Base-by-base conservation (phyloP, 1,284 basidiomycete species). In the Ustilago xerochloae region DNA sequence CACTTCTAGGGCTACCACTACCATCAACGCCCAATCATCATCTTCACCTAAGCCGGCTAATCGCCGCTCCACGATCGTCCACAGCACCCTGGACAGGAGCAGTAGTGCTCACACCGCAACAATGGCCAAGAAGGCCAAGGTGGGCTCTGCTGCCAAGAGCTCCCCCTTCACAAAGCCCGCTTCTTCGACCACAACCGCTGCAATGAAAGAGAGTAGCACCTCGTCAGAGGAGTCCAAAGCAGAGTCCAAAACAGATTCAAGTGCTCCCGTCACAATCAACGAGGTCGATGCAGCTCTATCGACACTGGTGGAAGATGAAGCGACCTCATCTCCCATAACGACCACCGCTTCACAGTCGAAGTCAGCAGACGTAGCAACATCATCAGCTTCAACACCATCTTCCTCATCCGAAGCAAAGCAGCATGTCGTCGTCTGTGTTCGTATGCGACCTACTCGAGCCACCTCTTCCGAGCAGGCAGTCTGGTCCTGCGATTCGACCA, bases 351-450 rank as follows among this genome's bases (percentile, higher is more conserved):
- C 50, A 22, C 49, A 56, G 9, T 30, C 36, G 24, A 64, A 54
- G 18, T 12, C 62, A 26, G 49, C 36, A 45, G 58, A 64, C n/a
- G n/a, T 30, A 12, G 28, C 45, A n/a, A n/a, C n/a, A n/a, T n/a
- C n/a, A 18, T 33, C 30, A 13, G 15, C 22, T 24, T 24, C 36
- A 13, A 38, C 36, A 28, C n/a, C 41, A 30, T 64, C 57, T 13
- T 36, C 60, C 4, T 38, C 50, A 1, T 24, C 39, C 5, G 63
- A 66, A 15, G 47, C 53, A 24, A 68, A 75, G 29, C 75, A 83
- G 70, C 81, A 82, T 60, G 81, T 84, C 22, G 80, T 79, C 32
- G 82, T 84, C 33, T 84, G 82, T 53, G 82, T 82, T 9, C 72
- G 82, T 2, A 68, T 81, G 57, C 72, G 81, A 1, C 78, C 78